phyloP scores from a whole-genome alignment of 768 basidiomycete genomes.

The Lactarius indigo region DNA sequence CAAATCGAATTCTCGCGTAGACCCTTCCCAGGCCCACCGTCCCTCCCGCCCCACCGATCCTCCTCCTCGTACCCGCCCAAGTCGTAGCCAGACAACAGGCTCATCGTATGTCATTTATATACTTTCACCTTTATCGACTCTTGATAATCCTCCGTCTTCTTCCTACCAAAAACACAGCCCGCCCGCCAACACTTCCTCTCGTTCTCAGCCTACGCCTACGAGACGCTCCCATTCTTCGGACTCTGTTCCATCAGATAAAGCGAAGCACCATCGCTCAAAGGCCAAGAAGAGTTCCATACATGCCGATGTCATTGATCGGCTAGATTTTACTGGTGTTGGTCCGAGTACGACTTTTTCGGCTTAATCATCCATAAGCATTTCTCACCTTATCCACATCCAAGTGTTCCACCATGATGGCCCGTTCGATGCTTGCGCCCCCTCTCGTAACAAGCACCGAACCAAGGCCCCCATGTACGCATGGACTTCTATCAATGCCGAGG shows the following conservation, averaged over 20 bases:
- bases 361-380: conserved; percentile 25
- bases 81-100: conserved; percentile 54
- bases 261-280: conserved; percentile 45
- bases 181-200: conserved; percentile 8
- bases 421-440: conserved; percentile 88
- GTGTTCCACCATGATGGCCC: conserved; percentile 94
- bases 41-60: conserved; percentile 46
- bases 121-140: conserved; percentile 18
- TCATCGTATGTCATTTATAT: conserved; percentile 38
- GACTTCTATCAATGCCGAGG: conserved; percentile 40
- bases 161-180: conserved; percentile 8
- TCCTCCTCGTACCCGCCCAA: conserved; percentile 45
- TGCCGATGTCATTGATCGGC: conserved; percentile 86
- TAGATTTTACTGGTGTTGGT: conserved; percentile 82
- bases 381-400: conserved; percentile 31
- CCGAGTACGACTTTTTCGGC: conserved; percentile 52
- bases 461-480: conserved; percentile 85
- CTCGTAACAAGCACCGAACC: conserved; percentile 75
- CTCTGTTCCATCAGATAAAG: conserved; percentile 45
- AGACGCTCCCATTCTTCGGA: conserved; percentile 52
- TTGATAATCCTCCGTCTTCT: conserved; percentile 11
- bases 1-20: conserved; percentile 36
- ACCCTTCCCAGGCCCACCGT: conserved; percentile 69
- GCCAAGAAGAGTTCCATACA: conserved; percentile 75
- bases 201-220: conserved; percentile 29